A percentile compares a stretch with the other conserved stretches of the same genome.
Conservation (phyloP, 1,139 yeast species). For the Geotrichum bryndzae region DNA sequence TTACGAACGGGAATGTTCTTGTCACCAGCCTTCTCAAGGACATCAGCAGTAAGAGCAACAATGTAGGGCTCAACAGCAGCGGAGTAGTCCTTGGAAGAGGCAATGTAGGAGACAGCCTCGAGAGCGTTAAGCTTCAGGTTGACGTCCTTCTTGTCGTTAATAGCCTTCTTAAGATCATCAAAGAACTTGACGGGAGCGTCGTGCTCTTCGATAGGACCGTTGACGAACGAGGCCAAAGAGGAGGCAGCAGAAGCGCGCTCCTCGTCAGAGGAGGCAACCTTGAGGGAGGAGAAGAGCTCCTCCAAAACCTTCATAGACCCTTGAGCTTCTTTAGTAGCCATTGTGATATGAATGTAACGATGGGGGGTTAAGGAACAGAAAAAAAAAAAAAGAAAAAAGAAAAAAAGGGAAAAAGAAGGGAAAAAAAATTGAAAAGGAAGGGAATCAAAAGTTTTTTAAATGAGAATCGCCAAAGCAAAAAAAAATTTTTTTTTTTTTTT, state of each 20-base stretch:
- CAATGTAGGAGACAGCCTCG: constrained; percentile 78
- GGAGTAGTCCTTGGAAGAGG: constrained; percentile 69
- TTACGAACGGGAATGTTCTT: constrained; percentile 71
- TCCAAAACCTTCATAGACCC: constrained; percentile 60
- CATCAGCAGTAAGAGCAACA: constrained; percentile 64
- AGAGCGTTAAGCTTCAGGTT: constrained; percentile 62
- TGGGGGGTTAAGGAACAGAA: not conserved
- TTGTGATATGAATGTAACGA: constrained; percentile 10
- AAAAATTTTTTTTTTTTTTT: not conserved
- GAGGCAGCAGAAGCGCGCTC: constrained; percentile 82
- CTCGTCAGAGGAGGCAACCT: constrained; percentile 74
- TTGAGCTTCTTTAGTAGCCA: constrained; percentile 30
- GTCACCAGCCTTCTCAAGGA: constrained; percentile 82
- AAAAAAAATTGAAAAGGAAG: not conserved
- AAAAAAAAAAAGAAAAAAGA: not conserved
- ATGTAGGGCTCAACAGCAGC: constrained; percentile 95
- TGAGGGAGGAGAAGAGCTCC: constrained; percentile 87
- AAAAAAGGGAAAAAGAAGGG: not conserved
- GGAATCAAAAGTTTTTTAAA: not conserved
- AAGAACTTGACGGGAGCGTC: constrained; percentile 93
- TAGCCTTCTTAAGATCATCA: constrained; percentile 64
- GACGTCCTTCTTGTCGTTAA: constrained; percentile 72
- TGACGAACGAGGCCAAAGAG: constrained; percentile 87
- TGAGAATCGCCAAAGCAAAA: not conserved
- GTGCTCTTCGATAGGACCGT: constrained; percentile 96